phyloP scores from a whole-genome alignment of 345 rosid species.

The Nephelium lappaceum region DNA sequence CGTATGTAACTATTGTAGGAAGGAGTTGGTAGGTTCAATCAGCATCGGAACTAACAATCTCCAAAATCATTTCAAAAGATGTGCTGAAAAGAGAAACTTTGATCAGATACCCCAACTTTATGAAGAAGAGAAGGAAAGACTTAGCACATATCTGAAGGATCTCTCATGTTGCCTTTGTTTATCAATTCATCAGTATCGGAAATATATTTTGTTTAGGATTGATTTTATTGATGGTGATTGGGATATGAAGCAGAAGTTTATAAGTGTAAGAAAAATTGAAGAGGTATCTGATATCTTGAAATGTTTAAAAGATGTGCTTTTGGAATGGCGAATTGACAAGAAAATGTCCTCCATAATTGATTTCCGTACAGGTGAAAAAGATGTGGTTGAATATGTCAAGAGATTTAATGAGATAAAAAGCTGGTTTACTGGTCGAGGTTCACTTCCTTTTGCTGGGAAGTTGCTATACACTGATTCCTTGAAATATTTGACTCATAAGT shows the following conservation, averaged over 20 bases:
- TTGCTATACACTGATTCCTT: not conserved
- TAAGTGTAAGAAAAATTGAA: not conserved
- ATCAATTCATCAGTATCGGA: not conserved
- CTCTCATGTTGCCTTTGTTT: not conserved
- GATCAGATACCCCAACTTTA: not conserved
- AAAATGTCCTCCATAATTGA: not conserved
- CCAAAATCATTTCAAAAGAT: not conserved
- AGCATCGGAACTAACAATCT: not conserved
- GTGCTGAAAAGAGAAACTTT: not conserved
- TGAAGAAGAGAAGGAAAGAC: not conserved
- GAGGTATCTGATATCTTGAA: not conserved
- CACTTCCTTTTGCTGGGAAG: not conserved
- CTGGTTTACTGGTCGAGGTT: not conserved
- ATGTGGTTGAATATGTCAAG: not conserved
- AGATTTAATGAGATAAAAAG: not conserved
- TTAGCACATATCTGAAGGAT: not conserved
- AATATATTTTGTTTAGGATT: not conserved
- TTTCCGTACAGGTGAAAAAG: not conserved
- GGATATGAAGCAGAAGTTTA: not conserved
- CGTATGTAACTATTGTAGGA: not conserved
- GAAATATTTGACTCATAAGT: not conserved
- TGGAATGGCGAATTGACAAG: not conserved
- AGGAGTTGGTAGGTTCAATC: constrained; percentile 4
- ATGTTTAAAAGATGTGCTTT: not conserved
- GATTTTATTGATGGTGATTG: constrained; percentile 2